Percentiles rank a stretch among this genome's conserved stretches.
These are phyloP conservation scores for Vigna angularis DNA, from an alignment of 306 rosid species.

Conservation along the genomic window DNA sequence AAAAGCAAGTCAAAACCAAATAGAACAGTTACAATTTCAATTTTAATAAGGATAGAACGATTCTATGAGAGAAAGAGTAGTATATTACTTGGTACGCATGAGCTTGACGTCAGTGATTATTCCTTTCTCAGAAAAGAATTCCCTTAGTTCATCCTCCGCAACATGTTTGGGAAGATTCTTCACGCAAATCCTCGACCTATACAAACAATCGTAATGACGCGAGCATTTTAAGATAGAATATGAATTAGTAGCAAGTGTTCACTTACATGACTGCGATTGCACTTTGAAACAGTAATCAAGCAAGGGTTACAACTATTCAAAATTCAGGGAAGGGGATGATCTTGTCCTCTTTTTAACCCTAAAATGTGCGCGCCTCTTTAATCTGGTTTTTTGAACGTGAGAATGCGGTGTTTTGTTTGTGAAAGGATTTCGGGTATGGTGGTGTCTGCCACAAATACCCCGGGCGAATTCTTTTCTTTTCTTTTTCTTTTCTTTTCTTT, in stretches of 20 bases:
- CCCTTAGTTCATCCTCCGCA: conserved; percentile 64
- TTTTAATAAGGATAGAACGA: background rate
- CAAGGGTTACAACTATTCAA: background rate
- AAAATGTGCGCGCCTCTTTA: background rate
- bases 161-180: conserved; percentile 78
- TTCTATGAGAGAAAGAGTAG: background rate
- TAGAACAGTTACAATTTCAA: background rate
- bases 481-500: too few relatives aligned
- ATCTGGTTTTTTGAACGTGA: background rate
- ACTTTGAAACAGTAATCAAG: background rate
- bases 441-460: too few relatives aligned
- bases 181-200: conserved; percentile 88
- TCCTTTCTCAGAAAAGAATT: conserved; percentile 77
- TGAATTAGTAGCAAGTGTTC: background rate
- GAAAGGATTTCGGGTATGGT: background rate
- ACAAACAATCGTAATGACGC: conserved; percentile 26
- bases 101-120: conserved; percentile 86
- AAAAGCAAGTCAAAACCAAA: conserved; percentile 30
- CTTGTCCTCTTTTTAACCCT: background rate
- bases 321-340: background rate
- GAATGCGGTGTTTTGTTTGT: background rate
- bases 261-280: conserved; percentile 19
- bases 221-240: background rate
- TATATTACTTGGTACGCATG: conserved; percentile 71
- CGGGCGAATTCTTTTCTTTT: too few relatives aligned